Evolutionary conservation across 345 rosid species (phyloP).

Genomic region (Mangifera indica): DNA sequence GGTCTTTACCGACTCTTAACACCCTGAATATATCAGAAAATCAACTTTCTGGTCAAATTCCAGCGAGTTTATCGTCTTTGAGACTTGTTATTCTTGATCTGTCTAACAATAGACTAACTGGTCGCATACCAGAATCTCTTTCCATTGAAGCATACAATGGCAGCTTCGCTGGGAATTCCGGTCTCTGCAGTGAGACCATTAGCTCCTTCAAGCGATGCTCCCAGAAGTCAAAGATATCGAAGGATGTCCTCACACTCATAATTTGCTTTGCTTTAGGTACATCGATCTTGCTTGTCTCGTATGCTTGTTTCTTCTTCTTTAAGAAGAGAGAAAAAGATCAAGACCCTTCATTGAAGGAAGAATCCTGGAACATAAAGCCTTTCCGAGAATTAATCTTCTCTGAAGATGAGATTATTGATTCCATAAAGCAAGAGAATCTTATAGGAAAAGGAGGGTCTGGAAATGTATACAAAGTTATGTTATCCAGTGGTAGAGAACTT

Average conservation of each 20-base stretch:
- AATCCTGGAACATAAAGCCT: constrained; percentile 78
- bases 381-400: constrained; percentile 66
- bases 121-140: constrained; percentile 64
- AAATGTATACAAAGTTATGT: constrained; percentile 64
- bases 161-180: constrained; percentile 69
- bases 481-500: constrained; percentile 65
- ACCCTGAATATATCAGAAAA: constrained; percentile 70
- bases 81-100: constrained; percentile 84
- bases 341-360: constrained; percentile 53
- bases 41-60: constrained; percentile 63
- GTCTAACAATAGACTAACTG: constrained; percentile 57
- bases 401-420: constrained; percentile 81
- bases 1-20: constrained; percentile 65
- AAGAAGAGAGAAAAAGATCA: constrained; percentile 54
- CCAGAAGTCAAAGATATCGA: constrained; percentile 39
- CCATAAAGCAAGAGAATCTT: constrained; percentile 78
- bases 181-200: constrained; percentile 66
- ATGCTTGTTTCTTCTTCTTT: constrained; percentile 48
- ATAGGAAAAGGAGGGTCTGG: constrained; percentile 94
- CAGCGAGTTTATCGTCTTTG: constrained; percentile 60
- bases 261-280: constrained; percentile 52
- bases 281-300: constrained; percentile 42
- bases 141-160: constrained; percentile 66
- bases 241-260: constrained; percentile 42
- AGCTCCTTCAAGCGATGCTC: constrained; percentile 55